phyloP scores from a whole-genome alignment of 2,329 filamentous ascomycete genomes.

The Neonectria punicea region DNA sequence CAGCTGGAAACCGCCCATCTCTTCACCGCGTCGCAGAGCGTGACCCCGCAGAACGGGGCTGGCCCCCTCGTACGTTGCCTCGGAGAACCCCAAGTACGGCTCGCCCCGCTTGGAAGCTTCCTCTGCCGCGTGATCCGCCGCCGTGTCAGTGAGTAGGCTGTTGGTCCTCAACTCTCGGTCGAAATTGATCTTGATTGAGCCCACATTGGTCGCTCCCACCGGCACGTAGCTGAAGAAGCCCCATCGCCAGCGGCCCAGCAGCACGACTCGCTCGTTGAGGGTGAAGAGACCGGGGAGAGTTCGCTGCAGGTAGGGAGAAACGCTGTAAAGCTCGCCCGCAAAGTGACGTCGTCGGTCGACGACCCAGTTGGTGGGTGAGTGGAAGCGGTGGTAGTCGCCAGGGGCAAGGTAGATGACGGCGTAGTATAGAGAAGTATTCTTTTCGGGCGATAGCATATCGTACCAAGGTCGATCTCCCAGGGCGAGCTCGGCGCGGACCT shows the following conservation, averaged over 20 bases:
- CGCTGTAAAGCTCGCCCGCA: constrained; percentile 93
- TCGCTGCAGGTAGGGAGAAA: constrained; percentile 93
- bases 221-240: constrained; percentile 98
- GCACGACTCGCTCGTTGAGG: constrained; percentile 93
- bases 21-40: constrained; percentile 85
- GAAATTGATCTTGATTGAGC: constrained; percentile 97
- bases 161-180: constrained; percentile 95
- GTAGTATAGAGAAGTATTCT: constrained; percentile 85
- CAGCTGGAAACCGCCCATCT: constrained; percentile 98
- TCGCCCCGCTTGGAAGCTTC: constrained; percentile 80
- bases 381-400: constrained; percentile 98
- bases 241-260: constrained; percentile 94
- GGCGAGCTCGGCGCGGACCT: constrained; percentile 86
- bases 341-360: constrained; percentile 96
- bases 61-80: constrained; percentile 86
- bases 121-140: constrained; percentile 86
- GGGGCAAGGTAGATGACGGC: constrained; percentile 95
- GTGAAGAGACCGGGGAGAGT: constrained; percentile 95
- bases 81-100: constrained; percentile 88
- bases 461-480: constrained; percentile 78
- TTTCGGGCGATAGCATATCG: constrained; percentile 68
- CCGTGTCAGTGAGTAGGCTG: constrained; percentile 90
- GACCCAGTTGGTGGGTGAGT: constrained; percentile 95
- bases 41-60: constrained; percentile 84
- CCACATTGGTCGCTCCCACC: constrained; percentile 96